Evolutionary conservation across 169 alveolate species (phyloP).

Genomic region (Amoebophrya sp.): DNA sequence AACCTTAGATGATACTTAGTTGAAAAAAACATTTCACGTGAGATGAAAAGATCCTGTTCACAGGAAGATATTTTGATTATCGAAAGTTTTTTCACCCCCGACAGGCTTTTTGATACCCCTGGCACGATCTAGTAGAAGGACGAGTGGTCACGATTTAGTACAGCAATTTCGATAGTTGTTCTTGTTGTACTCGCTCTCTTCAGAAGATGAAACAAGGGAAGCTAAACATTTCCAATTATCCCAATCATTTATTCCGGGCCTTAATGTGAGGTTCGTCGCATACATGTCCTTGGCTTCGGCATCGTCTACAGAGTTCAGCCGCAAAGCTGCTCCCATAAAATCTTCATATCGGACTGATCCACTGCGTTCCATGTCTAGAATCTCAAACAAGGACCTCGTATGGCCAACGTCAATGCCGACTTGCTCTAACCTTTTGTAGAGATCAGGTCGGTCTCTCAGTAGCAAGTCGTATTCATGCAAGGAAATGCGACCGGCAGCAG

Average conservation of each 20-base stretch:
- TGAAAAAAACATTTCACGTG: too few species aligned
- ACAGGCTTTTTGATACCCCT: background rate
- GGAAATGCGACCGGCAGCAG: background rate
- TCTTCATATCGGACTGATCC: background rate
- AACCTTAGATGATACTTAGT: too few species aligned
- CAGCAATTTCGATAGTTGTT: too few species aligned
- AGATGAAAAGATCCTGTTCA: too few species aligned
- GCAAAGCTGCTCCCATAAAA: background rate
- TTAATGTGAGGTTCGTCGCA: background rate
- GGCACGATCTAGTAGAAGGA: background rate
- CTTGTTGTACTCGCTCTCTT: too few species aligned
- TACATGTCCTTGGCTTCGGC: slow-evolving; percentile 18
- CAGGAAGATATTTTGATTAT: too few species aligned
- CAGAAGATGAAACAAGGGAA: background rate
- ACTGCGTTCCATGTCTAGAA: background rate
- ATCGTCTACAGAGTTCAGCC: background rate
- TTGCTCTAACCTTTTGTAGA: background rate
- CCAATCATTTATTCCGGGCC: background rate
- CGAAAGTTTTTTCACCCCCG: background rate
- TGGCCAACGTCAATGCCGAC: background rate
- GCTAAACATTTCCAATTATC: background rate
- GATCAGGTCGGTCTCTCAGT: too few species aligned
- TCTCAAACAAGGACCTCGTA: background rate
- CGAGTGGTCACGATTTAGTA: too few species aligned
- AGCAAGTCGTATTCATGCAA: too few species aligned